phyloP scores from a whole-genome alignment of 192 early-diverging fungal species.

The Coemansia sp. region DNA sequence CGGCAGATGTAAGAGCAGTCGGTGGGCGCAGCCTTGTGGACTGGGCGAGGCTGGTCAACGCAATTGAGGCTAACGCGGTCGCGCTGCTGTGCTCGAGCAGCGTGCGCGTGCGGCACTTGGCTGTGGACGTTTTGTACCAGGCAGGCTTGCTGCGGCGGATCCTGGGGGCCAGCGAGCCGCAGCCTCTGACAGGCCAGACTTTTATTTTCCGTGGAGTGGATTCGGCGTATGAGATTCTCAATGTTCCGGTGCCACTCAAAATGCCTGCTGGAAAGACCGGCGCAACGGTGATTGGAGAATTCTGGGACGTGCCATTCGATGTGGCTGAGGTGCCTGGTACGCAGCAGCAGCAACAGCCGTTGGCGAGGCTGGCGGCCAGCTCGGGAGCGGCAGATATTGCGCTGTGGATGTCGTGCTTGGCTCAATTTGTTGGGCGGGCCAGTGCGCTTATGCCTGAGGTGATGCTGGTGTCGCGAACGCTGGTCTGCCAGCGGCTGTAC shows the following conservation, averaged over 20 bases:
- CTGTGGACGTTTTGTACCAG: slow-evolving; percentile 41
- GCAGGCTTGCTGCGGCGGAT: slow-evolving; percentile 32
- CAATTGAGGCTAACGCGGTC: slow-evolving; percentile 40
- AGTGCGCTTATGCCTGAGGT: slow-evolving; percentile 41
- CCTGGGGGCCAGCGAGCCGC: slow-evolving; percentile 20
- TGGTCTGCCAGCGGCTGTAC: slow-evolving; percentile 49
- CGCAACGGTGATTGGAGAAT: slow-evolving; percentile 20
- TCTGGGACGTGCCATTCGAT: slow-evolving; percentile 42
- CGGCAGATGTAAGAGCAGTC: slow-evolving; percentile 3
- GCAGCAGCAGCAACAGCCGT: slow-evolving; percentile 5
- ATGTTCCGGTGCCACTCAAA: slow-evolving; percentile 23
- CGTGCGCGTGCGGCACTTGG: slow-evolving; percentile 25
- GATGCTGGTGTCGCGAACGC: slow-evolving; percentile 37
- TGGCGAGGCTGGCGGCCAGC: slow-evolving; percentile 40
- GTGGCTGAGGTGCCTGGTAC: neutral
- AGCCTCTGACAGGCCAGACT: slow-evolving; percentile 11
- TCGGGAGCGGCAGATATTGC: slow-evolving; percentile 12
- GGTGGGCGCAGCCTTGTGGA: slow-evolving; percentile 22
- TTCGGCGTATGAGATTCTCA: slow-evolving; percentile 43
- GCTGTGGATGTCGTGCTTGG: slow-evolving; percentile 37
- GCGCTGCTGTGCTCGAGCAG: slow-evolving; percentile 47
- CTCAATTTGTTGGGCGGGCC: slow-evolving; percentile 40
- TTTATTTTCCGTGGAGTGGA: slow-evolving; percentile 30
- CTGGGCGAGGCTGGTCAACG: slow-evolving; percentile 34
- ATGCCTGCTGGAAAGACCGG: neutral